A percentile compares a stretch with the other conserved stretches of the same genome.
These are phyloP conservation scores for Lachnellula hyalina DNA, from an alignment of 2,329 filamentous ascomycete genomes.

Conservation along the genomic window DNA sequence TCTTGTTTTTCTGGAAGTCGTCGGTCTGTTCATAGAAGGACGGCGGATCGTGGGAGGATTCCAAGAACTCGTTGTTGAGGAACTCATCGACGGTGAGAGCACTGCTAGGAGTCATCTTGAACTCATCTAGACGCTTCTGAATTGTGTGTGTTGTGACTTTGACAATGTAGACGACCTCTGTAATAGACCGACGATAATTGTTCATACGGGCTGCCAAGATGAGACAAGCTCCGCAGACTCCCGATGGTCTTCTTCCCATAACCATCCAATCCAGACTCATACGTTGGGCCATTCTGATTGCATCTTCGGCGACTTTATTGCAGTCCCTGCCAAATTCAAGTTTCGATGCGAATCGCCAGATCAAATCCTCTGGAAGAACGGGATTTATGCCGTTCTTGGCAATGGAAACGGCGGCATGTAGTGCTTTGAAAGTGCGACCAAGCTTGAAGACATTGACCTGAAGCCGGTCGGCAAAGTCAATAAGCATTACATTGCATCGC, in stretches of 20 bases:
- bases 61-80: constrained; percentile 63
- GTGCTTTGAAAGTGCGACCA: constrained; percentile 81
- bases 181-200: constrained; percentile 88
- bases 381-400: constrained; percentile 61
- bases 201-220: constrained; percentile 97
- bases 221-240: constrained; percentile 88
- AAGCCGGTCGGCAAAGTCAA: constrained; percentile 87
- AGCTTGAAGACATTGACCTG: constrained; percentile 87
- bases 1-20: constrained; percentile 49
- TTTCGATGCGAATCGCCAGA: constrained; percentile 84
- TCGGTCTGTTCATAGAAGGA: constrained; percentile 66
- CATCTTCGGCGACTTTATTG: constrained; percentile 81
- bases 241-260: constrained; percentile 85
- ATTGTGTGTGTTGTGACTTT: constrained; percentile 95
- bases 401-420: constrained; percentile 66
- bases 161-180: constrained; percentile 96
- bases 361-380: constrained; percentile 82
- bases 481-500: constrained; percentile 83
- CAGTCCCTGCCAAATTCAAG: constrained; percentile 84
- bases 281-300: constrained; percentile 77
- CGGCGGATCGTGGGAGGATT: constrained; percentile 75
- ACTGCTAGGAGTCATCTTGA: constrained; percentile 79
- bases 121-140: constrained; percentile 85
- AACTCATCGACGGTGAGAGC: constrained; percentile 86
- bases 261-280: constrained; percentile 99